Conservation (phyloP, 768 basidiomycete genomes). For the Filobasidium wieringae region DNA sequence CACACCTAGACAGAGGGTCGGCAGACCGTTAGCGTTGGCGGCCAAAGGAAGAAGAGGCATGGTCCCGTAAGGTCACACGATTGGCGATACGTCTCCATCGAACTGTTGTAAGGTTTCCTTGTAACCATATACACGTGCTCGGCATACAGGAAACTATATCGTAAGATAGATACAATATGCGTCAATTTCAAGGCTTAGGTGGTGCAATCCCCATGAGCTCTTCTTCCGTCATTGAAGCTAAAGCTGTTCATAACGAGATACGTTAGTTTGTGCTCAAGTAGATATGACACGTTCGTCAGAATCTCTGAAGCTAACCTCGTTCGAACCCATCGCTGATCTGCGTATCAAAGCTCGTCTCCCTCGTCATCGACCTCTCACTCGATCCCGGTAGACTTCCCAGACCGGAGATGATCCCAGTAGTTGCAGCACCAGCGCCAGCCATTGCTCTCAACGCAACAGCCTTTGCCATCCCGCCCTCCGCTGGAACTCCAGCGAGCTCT, state of each 20-base stretch:
- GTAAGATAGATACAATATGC: no score
- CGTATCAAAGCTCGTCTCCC: slow-evolving; percentile 1
- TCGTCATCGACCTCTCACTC: neutral
- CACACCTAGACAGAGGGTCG: no score
- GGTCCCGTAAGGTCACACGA: no score
- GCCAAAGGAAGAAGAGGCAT: no score
- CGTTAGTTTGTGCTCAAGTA: neutral
- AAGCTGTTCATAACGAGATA: neutral
- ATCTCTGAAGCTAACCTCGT: neutral
- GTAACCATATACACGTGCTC: no score
- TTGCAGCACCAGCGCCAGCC: neutral
- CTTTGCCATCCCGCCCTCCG: neutral
- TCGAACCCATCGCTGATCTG: slow-evolving; percentile 2
- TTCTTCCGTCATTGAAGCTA: slow-evolving; percentile 8
- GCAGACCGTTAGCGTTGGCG: no score
- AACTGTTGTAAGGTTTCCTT: no score
- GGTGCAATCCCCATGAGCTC: neutral
- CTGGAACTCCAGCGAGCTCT: slow-evolving; percentile 3
- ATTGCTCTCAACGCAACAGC: neutral
- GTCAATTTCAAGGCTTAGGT: neutral
- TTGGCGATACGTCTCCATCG: no score
- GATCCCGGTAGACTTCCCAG: neutral
- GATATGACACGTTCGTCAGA: neutral
- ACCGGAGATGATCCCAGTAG: neutral
- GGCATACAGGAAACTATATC: no score